phyloP scores from a whole-genome alignment of 1,139 yeast species.

The Kluyveromyces sp. region DNA sequence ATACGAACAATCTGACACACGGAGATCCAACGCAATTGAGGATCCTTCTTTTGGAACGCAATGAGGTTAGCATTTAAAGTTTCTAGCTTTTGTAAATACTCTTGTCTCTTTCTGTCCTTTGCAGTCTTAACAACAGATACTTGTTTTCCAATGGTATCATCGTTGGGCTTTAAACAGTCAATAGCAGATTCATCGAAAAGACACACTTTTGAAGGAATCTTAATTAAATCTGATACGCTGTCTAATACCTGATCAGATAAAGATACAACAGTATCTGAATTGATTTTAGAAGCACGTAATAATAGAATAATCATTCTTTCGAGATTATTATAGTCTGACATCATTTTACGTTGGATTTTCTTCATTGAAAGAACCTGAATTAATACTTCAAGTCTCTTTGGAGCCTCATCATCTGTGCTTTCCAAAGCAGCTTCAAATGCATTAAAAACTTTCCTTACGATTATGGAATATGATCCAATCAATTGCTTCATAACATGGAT shows the following conservation, averaged over 20 bases:
- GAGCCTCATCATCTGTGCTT: constrained; percentile 40
- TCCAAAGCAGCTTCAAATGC: constrained; percentile 47
- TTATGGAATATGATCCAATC: constrained; percentile 55
- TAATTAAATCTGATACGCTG: constrained; percentile 39
- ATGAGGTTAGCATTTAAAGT: constrained; percentile 41
- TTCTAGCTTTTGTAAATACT: constrained; percentile 36
- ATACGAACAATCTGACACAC: constrained; percentile 49
- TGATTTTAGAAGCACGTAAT: constrained; percentile 51
- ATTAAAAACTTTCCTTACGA: constrained; percentile 37
- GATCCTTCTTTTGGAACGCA: constrained; percentile 19
- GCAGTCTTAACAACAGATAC: constrained; percentile 50
- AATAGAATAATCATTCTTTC: constrained; percentile 42
- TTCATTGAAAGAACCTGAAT: constrained; percentile 48
- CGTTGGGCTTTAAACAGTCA: constrained; percentile 53
- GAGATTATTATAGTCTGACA: constrained; percentile 50
- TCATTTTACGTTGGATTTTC: constrained; percentile 47
- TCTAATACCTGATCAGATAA: constrained; percentile 46
- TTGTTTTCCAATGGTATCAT: constrained; percentile 47
- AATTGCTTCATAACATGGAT: constrained; percentile 67
- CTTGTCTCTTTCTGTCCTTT: constrained; percentile 46
- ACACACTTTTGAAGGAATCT: constrained; percentile 56
- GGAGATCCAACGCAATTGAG: constrained; percentile 62
- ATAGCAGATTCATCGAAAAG: constrained; percentile 41
- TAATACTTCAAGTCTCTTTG: constrained; percentile 52
- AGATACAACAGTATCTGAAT: constrained; percentile 46